Base-by-base conservation (phyloP, 768 basidiomycete genomes). In the Mycena alexandri region DNA sequence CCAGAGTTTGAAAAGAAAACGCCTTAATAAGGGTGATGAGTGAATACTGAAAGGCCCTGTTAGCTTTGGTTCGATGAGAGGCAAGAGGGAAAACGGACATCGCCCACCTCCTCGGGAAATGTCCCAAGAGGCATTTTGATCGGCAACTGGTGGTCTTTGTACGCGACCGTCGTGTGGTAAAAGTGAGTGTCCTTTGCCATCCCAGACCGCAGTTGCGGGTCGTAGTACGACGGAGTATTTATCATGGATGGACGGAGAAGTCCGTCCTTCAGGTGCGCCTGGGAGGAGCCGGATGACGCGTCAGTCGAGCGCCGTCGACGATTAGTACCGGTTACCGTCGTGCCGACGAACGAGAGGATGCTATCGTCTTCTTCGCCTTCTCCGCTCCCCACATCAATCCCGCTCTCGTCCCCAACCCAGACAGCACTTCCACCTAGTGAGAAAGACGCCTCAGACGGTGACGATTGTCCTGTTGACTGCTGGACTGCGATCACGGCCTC, bases 41-140 rank as follows among this genome's bases (percentile, higher is more conserved):
- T n/a, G 69, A 71, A 48, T 71, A 71, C 69, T 71, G 47, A 77
- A 98, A 97, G 5, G 90, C 91, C 93, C 89, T 56, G 86, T 69
- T 91, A 92, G 66, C n/a, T n/a, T 46, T 25, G 43, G 41, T 16
- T 21, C 17, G 19, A 55, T 34, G 33, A 34, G 43, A 38, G 22
- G 56, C 10, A 64, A 55, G 61, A 56, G 53, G 34, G 12, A 67
- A 38, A 50, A 82, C 78, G 83, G 76, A 98, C 97, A 78, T 98
- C 96, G 50, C 98, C 96, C 63, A 99, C 94, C 83, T 99, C 98
- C 77, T 96, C 94, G 0, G 93, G 87, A 76, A 98, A 98, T 2
- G 91, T 93, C 21, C 89, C 88, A 51, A 98, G 80, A 0, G 98
- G 98, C 78, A 99, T 88, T 74, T 94, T 92, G 75, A 99, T 95